These are phyloP conservation scores for Tetradesmus lagerheimii DNA, from an alignment of 139 green algal genomes.

Conservation along the genomic window DNA sequence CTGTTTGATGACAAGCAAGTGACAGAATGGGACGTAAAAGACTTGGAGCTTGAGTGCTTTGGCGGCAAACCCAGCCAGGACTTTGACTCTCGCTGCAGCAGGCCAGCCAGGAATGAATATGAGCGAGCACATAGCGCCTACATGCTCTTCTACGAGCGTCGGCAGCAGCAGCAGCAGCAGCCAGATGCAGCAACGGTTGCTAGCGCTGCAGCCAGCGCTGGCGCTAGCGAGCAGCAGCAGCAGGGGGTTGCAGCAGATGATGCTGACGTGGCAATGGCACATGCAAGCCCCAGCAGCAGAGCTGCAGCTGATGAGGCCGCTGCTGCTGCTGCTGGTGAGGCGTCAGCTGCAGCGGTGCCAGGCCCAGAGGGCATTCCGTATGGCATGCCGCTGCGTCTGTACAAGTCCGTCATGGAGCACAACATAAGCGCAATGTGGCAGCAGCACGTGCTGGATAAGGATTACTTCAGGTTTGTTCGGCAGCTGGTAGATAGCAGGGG, in stretches of 20 bases:
- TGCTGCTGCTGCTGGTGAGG: neutral
- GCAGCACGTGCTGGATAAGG: conserved; percentile 64
- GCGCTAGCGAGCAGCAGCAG: neutral
- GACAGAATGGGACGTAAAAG: conserved; percentile 74
- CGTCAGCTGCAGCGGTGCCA: neutral
- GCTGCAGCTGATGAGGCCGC: neutral
- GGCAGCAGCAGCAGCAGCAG: conserved; percentile 32
- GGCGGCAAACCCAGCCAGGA: conserved; percentile 68
- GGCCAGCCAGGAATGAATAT: conserved; percentile 57
- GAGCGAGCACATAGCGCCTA: conserved; percentile 93
- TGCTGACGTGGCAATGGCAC: neutral
- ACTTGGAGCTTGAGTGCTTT: conserved; percentile 91
- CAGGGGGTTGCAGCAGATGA: neutral
- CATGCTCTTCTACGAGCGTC: conserved; percentile 96
- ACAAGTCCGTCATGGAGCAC: conserved; percentile 47
- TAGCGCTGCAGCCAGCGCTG: neutral
- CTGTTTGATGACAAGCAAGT: conserved; percentile 92
- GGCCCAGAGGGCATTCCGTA: conserved; percentile 42
- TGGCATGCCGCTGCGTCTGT: conserved; percentile 59
- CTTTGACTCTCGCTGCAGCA: conserved; percentile 2
- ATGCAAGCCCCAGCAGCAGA: neutral
- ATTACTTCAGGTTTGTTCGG: conserved; percentile 70
- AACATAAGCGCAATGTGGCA: conserved; percentile 63
- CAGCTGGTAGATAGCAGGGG: conserved; percentile 57
- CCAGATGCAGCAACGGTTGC: neutral